phyloP scores from a whole-genome alignment of 176 grass and related monocot species.

The Panicum miliaceum region DNA sequence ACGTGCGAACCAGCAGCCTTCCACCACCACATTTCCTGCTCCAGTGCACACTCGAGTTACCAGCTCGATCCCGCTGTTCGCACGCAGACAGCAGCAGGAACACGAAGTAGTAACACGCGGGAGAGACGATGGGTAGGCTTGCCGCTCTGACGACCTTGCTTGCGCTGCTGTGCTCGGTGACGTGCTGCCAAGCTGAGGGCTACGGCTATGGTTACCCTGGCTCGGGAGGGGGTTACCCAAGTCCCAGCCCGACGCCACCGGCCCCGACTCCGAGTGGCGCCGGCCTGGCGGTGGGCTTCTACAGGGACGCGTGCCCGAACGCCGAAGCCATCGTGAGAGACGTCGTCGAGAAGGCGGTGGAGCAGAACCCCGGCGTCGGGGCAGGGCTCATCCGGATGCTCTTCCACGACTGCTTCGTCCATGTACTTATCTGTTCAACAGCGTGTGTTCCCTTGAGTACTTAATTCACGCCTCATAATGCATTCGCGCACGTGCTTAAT shows the following conservation, averaged over 20 bases:
- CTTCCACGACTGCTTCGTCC: slow-evolving; percentile 62
- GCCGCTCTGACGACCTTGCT: not conserved
- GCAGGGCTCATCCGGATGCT: slow-evolving; percentile 45
- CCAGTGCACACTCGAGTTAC: too few relatives aligned
- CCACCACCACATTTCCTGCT: too few relatives aligned
- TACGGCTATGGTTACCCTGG: slow-evolving; percentile 17
- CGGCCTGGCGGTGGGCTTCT: slow-evolving; percentile 27
- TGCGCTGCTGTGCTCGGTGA: not conserved
- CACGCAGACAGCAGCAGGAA: too few relatives aligned
- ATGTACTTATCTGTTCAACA: not conserved
- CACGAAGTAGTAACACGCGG: too few relatives aligned
- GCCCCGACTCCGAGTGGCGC: not conserved
- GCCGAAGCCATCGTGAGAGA: slow-evolving; percentile 30
- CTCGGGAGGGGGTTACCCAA: not conserved
- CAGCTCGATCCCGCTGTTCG: too few relatives aligned
- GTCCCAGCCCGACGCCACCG: not conserved
- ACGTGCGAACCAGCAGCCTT: not conserved
- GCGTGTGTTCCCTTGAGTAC: not conserved
- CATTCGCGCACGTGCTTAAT: not conserved
- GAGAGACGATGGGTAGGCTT: not conserved
- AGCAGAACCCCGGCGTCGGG: slow-evolving; percentile 23
- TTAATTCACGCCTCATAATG: not conserved
- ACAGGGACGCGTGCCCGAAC: slow-evolving; percentile 19
- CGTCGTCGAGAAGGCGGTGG: not conserved
- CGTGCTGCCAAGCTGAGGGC: not conserved